Percentiles rank a stretch among this genome's conserved stretches.
Evolutionary conservation across 2,329 filamentous ascomycete species (phyloP).

Genomic region (Metarhizium sp.): DNA sequence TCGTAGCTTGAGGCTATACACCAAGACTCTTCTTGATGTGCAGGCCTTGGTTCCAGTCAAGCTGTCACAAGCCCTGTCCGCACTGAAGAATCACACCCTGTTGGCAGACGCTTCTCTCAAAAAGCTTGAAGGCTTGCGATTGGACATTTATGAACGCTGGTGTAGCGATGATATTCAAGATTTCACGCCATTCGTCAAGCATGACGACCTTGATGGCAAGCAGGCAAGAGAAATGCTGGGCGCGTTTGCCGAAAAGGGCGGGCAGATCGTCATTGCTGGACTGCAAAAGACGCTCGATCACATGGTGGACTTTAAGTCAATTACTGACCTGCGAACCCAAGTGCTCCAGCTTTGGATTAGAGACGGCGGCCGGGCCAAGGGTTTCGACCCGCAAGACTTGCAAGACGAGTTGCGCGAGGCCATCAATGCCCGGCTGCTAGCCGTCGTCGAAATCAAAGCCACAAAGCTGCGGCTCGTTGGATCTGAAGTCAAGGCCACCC

Average conservation of each 20-base stretch:
- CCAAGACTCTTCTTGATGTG: constrained; percentile 67
- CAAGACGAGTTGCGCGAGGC: constrained; percentile 58
- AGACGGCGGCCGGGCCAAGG: constrained; percentile 52
- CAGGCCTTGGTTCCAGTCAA: constrained; percentile 65
- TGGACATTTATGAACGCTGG: constrained; percentile 73
- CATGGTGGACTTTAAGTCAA: constrained; percentile 56
- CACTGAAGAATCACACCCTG: constrained; percentile 60
- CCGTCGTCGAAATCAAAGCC: constrained; percentile 54
- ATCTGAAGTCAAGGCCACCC: constrained; percentile 49
- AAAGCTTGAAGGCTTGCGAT: constrained; percentile 57
- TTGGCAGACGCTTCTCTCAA: constrained; percentile 62
- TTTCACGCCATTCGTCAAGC: constrained; percentile 79
- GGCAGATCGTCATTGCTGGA: constrained; percentile 50
- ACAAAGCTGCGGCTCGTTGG: constrained; percentile 56
- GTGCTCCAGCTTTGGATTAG: constrained; percentile 69
- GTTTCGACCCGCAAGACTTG: constrained; percentile 59
- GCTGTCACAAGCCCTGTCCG: constrained; percentile 58
- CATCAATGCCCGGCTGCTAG: constrained; percentile 59
- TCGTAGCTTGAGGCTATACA: constrained; percentile 61
- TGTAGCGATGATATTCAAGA: constrained; percentile 73
- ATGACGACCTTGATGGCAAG: constrained; percentile 61
- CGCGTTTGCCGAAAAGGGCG: constrained; percentile 53
- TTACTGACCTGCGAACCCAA: constrained; percentile 60
- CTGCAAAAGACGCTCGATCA: constrained; percentile 49
- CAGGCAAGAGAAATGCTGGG: constrained; percentile 52